Evolutionary conservation across 1,139 yeast species (phyloP).

Genomic region (Geotrichum phurueaensis): DNA sequence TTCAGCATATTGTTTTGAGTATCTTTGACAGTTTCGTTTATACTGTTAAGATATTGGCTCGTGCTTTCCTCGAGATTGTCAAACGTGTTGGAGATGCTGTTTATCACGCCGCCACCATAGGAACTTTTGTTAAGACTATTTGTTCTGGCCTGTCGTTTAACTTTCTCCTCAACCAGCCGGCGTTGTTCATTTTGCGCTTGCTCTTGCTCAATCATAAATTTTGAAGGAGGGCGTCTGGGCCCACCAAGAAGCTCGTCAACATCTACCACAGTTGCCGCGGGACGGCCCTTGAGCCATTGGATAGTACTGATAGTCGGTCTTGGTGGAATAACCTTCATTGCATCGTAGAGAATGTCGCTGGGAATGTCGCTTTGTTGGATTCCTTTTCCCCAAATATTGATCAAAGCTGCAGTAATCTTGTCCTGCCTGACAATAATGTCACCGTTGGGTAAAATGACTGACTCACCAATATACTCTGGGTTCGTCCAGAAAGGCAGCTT

Average conservation of each 20-base stretch:
- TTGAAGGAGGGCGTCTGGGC: constrained; percentile 36
- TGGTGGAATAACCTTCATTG: constrained; percentile 51
- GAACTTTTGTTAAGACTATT: constrained; percentile 17
- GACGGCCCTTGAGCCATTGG: constrained; percentile 83
- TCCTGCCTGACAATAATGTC: constrained; percentile 61
- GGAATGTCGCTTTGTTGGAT: constrained; percentile 27
- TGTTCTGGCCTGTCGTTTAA: constrained; percentile 8
- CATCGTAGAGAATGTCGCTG: constrained; percentile 40
- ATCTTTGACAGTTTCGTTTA: constrained; percentile 29
- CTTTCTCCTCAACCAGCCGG: constrained; percentile 18
- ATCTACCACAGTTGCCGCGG: constrained; percentile 53
- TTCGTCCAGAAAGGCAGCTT: constrained; percentile 41
- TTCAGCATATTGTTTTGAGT: constrained; percentile 28
- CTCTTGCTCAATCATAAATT: constrained; percentile 30
- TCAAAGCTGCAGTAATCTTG: constrained; percentile 50
- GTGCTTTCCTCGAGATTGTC: constrained; percentile 33
- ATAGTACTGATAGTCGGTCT: constrained; percentile 76
- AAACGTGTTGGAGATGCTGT: constrained; percentile 29
- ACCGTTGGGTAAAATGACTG: constrained; percentile 60
- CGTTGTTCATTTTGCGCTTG: constrained; percentile 24
- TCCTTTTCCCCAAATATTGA: constrained; percentile 44
- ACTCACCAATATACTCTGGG: constrained; percentile 36
- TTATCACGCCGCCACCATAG: constrained; percentile 26
- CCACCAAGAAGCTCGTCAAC: constrained; percentile 40
- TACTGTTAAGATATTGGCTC: constrained; percentile 29